phyloP scores from a whole-genome alignment of 176 grass and related monocot genomes.

The Oryza meyeriana region DNA sequence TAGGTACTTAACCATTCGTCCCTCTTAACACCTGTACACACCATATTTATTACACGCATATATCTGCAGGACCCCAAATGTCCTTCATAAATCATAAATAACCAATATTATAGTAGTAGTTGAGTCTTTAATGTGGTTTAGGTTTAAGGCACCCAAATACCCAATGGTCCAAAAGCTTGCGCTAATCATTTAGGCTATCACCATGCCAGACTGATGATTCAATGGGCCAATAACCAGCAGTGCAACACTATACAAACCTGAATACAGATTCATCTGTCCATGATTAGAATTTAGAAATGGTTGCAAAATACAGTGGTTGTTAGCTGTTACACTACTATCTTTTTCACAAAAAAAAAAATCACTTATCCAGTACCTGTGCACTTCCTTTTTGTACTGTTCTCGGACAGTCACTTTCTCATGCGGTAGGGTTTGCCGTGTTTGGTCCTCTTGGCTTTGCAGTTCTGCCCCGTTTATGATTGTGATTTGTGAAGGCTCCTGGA shows the following conservation, averaged over 20 bases:
- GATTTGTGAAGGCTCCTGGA: neutral
- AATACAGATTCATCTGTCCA: neutral
- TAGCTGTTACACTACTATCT: neutral
- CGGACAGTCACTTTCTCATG: neutral
- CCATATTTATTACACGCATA: too few species aligned
- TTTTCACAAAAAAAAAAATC: neutral
- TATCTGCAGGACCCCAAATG: neutral
- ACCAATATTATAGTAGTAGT: neutral
- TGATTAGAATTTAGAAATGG: slow-evolving; percentile 3
- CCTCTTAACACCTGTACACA: neutral
- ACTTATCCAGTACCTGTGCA: neutral
- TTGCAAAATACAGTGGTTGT: neutral
- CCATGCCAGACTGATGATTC: slow-evolving; percentile 22
- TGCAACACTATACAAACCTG: neutral
- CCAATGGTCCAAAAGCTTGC: neutral
- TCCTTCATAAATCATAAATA: neutral
- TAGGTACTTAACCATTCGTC: neutral
- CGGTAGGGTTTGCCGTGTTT: neutral
- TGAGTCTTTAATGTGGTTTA: neutral
- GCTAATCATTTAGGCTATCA: neutral
- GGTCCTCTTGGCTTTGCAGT: neutral
- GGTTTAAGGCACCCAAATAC: neutral
- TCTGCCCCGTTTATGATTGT: neutral
- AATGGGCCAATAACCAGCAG: neutral
- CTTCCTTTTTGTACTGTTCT: neutral